Evolutionary conservation across 2,329 filamentous ascomycete genomes (phyloP), one percentile per base, ranked within the genome.

Genomic region (Monilinia aucupariae): DNA sequence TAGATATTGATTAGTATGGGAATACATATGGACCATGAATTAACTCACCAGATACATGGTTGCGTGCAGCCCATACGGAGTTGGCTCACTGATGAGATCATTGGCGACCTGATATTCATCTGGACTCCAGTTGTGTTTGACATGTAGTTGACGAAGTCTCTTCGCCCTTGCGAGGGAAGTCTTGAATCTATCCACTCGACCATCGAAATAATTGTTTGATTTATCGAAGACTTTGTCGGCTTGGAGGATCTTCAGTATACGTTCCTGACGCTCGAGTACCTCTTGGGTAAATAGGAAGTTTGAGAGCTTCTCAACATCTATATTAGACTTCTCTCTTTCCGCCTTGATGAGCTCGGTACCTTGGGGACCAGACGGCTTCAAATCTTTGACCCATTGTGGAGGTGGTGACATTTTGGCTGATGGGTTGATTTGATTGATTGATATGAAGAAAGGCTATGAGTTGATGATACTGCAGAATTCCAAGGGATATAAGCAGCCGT

Each of bases 161-260:
- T 92, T 92, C 53, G 81, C 88, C 64, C 88, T 80, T 7, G 84
- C 88, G 62, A 93, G 78, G 1, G 89, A 83, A 41, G 82, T 83
- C 72, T 90, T 83, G 70, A 92, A 86, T 55, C 85, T 82, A 66
- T 89, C 87, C 32, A 84, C 80, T 51, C 89, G 80, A 49, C 88
- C 88, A 68, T 84, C 81, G 74, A 89, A 90, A 76, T 91, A 90
- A 73, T 91, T 91, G 67, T 88, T 85, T 3, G 85, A 85, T 77
- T 92, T 92, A 76, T 92, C 87, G 68, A 92, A 92, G 63, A 91
- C 81, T 59, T 84, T 82, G 64, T 92, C 87, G 0, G 80, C 74
- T 69, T 86, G 78, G 6, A 92, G 80, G n/a, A 90, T 80, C 54
- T 81, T 76, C 7, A 91, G 77, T 34, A 92, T 80, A 30, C 77